phyloP scores from a whole-genome alignment of 441 rosid genomes.

The Aquilaria agallochum region DNA sequence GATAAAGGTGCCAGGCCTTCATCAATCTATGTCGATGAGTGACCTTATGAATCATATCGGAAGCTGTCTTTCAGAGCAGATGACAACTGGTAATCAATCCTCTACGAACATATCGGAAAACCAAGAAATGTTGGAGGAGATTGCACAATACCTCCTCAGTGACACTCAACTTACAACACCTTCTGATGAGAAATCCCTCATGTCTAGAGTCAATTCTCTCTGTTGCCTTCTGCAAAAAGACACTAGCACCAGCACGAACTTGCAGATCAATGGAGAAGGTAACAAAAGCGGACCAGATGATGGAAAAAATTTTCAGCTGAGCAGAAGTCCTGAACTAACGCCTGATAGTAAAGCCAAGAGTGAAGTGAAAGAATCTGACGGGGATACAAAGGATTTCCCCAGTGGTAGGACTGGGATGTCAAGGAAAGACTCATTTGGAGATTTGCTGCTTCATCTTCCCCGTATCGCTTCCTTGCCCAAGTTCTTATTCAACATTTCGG shows the following conservation, averaged over 20 bases:
- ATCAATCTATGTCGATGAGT: constrained; percentile 81
- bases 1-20: constrained; percentile 82
- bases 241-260: constrained; percentile 34
- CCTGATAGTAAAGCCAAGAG: constrained; percentile 24
- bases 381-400: constrained; percentile 38
- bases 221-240: constrained; percentile 93
- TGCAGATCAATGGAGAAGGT: constrained; percentile 51
- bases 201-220: constrained; percentile 96
- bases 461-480: constrained; percentile 86
- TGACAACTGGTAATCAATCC: constrained; percentile 43
- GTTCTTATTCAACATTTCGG: constrained; percentile 82
- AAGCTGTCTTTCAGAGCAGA: constrained; percentile 64
- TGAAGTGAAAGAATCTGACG: constrained; percentile 34
- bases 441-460: constrained; percentile 86
- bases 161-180: constrained; percentile 68
- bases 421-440: constrained; percentile 88
- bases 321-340: constrained; percentile 22
- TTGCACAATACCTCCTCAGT: constrained; percentile 79
- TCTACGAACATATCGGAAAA: constrained; percentile 37
- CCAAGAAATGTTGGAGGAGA: constrained; percentile 56
- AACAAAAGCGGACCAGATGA: constrained; percentile 18
- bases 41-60: constrained; percentile 81
- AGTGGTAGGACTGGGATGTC: constrained; percentile 74
- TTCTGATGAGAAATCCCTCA: constrained; percentile 88
- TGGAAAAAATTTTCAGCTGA: constrained; percentile 36